Evolutionary conservation across 148 eudicot genomes (phyloP).

Genomic region (Limonium bicolor): DNA sequence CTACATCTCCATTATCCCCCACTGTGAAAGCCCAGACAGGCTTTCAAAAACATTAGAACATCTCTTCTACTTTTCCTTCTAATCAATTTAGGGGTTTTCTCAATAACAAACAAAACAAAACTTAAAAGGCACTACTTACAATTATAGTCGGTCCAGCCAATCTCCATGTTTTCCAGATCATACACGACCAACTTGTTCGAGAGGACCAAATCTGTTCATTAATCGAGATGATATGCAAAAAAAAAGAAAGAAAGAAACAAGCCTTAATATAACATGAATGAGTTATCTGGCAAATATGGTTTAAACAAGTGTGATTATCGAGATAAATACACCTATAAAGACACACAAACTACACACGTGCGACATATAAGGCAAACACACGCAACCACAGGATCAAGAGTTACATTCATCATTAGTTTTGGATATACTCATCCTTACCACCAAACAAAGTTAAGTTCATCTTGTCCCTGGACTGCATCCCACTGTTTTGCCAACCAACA

Average conservation of each 20-base stretch:
- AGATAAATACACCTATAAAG: too few species aligned
- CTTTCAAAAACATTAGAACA: too few species aligned
- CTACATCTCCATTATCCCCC: too few species aligned
- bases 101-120: too few species aligned
- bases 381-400: background rate
- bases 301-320: too few species aligned
- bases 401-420: too few species aligned
- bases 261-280: background rate
- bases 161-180: conserved; percentile 38
- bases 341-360: too few species aligned
- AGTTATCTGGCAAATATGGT: background rate
- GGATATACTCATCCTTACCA: conserved; percentile 27
- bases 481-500: conserved; percentile 90
- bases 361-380: background rate
- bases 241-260: too few species aligned
- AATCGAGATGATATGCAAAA: background rate
- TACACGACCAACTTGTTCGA: conserved; percentile 42
- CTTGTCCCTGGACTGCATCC: conserved; percentile 42
- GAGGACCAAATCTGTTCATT: conserved; percentile 46
- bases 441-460: conserved; percentile 65
- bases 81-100: too few species aligned
- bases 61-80: too few species aligned
- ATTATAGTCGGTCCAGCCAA: conserved; percentile 45
- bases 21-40: too few species aligned
- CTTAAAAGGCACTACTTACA: too few species aligned